Base-by-base conservation (phyloP, 2,329 filamentous ascomycete species). In the Paradendryphiella salina region DNA sequence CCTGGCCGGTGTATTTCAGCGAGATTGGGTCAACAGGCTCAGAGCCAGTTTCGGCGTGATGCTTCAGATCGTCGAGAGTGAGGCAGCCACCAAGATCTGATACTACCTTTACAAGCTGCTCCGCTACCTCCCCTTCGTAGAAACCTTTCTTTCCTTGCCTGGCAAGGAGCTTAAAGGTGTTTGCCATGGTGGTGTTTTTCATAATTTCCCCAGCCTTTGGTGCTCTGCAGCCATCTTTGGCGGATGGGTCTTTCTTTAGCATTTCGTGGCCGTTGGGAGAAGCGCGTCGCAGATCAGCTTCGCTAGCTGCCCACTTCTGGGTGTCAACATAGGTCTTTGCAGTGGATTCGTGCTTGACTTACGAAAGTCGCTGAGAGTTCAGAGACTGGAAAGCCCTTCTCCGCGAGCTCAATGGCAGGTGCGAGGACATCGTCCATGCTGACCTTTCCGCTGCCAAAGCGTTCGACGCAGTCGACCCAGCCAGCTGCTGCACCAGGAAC, bases 401-500 rank as follows among this genome's bases (percentile, higher is more conserved):
- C 93, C 4, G 85, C 94, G 29, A 97, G 77, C 66, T 87, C 84
- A 55, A 96, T 92, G 0, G 91, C 94, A 0, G 94, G 93, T 4
- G 78, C 81, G 9, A 99, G 77, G 50, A 97, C 85, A 65, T 95
- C 85, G 60, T 84, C 82, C 75, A 97, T 63, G 7, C 79, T 84
- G 11, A 97, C 64, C 69, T 88, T 95, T 2, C 90, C 90, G 71
- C 92, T 96, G 13, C 94, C 94, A 67, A 97, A 96, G 46, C 84
- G 85, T 73, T 92, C 87, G 1, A 96, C 81, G 0, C 88, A 87
- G 72, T 99, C 94, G 18, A 89, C 86, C 94, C 94, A 99, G 0
- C 93, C 94, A 0, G 91, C 94, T 0, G 94, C 85, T 1, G 94
- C 92, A 5, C 94, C 94, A 0, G 94, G 94, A 0, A 94, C 86